Conservation (phyloP, 352 stramenopile genomes). For the Phytophthora sojae region DNA sequence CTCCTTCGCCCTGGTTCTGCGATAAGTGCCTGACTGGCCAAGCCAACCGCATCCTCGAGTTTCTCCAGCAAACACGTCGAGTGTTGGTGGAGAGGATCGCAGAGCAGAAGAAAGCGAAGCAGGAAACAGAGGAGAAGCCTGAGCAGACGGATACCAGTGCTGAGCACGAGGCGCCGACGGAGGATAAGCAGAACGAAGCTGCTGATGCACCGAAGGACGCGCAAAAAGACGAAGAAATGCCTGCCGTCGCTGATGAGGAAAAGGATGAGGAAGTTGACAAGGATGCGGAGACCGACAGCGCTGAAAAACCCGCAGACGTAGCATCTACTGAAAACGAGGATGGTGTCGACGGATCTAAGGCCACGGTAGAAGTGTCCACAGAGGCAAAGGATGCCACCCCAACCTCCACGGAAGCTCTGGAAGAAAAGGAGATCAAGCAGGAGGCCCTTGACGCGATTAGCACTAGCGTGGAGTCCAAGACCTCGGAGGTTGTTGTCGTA, state of each 20-base stretch:
- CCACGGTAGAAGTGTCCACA: neutral
- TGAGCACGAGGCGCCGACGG: neutral
- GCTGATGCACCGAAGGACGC: neutral
- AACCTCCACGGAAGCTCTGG: constrained; percentile 9
- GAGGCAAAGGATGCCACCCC: neutral
- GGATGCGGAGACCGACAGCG: constrained; percentile 4
- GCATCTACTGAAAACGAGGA: neutral
- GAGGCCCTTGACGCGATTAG: constrained; percentile 19
- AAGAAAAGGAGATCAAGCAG: constrained; percentile 40
- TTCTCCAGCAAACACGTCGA: constrained; percentile 68
- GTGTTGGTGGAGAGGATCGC: constrained; percentile 55
- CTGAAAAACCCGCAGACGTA: neutral
- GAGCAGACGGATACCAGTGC: neutral
- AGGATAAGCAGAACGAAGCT: neutral
- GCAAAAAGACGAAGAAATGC: neutral
- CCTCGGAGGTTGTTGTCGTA: neutral
- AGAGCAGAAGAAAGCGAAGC: constrained; percentile 23
- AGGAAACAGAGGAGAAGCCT: neutral
- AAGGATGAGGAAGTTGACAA: constrained; percentile 4
- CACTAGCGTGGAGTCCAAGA: neutral
- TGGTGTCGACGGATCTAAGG: constrained; percentile 2
- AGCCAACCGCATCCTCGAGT: constrained; percentile 67
- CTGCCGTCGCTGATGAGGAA: neutral
- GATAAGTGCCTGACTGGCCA: constrained; percentile 63
- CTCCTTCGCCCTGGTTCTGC: constrained; percentile 55